Base-by-base conservation (phyloP, 768 basidiomycete genomes). In the Psilocybe tampanensis region DNA sequence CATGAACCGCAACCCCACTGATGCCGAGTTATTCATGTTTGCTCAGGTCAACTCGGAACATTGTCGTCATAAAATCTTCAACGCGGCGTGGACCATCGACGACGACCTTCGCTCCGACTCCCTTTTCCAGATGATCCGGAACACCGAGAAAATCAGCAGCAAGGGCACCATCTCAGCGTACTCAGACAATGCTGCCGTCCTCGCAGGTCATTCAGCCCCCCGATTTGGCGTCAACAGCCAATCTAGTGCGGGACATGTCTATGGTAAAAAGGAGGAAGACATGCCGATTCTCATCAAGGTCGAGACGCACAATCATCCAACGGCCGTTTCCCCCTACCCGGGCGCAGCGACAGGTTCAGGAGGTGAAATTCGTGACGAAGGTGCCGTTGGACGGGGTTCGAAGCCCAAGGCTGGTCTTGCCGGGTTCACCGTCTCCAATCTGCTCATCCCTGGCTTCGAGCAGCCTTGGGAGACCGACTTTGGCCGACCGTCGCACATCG, bases 21-120 rank as follows among this genome's bases (percentile, higher is more conserved):
- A 98, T 68, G 95, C 96, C 2, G 97, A 99, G 70, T 80, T 99
- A 8, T 99, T 99, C 83, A 99, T 98, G 97, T 99, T 98, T 72
- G 96, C 97, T 2, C 97, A 99, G 69, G 96, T 99, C 70, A 99
- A 99, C 76, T 98, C 95, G n/a, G 97, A 99, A 72, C 97, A 98
- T 68, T 99, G 97, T 72, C 83, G 97, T 32, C 97, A 99, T 81
- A 99, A 99, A 76, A 98, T 98, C 64, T 99, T 98, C 80, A 99
- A 99, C 69, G 95, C 97, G 0, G 82, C 90, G 15, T 99, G 97
- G 97, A 92, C 86, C 11, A 84, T 99, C 62, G 90, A 98, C 65
- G 89, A 81, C 2, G 65, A 78, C 39, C 65, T 78, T 11, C 78
- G 85, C 64, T 82, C 89, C 55, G 76, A 77, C 44, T 92, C 93